Evolutionary conservation across 257 asterid species (phyloP).

Genomic region (Forsythia suspensa): DNA sequence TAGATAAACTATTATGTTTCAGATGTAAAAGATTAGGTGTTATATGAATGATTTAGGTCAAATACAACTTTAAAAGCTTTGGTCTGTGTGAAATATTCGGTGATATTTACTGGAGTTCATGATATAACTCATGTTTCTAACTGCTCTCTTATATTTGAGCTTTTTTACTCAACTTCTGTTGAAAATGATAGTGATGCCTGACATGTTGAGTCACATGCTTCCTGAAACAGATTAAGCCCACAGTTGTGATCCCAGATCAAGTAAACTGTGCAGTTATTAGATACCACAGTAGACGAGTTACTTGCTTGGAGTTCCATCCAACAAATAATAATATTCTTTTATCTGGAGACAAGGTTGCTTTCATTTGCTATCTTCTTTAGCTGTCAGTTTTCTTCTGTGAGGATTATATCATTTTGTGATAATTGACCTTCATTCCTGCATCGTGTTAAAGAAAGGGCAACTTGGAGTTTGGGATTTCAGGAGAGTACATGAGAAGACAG

Average conservation of each 20-base stretch:
- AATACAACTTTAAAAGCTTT: neutral
- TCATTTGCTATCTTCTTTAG: neutral
- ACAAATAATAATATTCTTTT: conserved; percentile 72
- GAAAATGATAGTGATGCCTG: neutral
- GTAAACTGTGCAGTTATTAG: conserved; percentile 85
- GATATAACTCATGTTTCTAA: neutral
- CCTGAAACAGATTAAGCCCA: conserved; percentile 69
- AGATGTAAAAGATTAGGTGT: neutral
- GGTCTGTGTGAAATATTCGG: neutral
- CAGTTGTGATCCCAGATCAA: conserved; percentile 74
- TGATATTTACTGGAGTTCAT: conserved; percentile 8
- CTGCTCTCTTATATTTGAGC: neutral
- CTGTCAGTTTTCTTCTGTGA: neutral
- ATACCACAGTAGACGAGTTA: conserved; percentile 92
- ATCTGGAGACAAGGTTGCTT: conserved; percentile 91
- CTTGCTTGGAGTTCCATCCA: conserved; percentile 98
- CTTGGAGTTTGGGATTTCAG: conserved; percentile 96
- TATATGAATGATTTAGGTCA: neutral
- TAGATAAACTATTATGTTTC: neutral
- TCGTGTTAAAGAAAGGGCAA: conserved; percentile 80
- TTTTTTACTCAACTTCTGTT: neutral
- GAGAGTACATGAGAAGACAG: conserved; percentile 80
- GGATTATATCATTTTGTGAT: neutral
- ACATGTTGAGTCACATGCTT: conserved; percentile 5
- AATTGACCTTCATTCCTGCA: conserved; percentile 6